These are phyloP conservation scores for Penicillium sp. DNA, from an alignment of 2,329 filamentous ascomycete species.

Conservation along the genomic window DNA sequence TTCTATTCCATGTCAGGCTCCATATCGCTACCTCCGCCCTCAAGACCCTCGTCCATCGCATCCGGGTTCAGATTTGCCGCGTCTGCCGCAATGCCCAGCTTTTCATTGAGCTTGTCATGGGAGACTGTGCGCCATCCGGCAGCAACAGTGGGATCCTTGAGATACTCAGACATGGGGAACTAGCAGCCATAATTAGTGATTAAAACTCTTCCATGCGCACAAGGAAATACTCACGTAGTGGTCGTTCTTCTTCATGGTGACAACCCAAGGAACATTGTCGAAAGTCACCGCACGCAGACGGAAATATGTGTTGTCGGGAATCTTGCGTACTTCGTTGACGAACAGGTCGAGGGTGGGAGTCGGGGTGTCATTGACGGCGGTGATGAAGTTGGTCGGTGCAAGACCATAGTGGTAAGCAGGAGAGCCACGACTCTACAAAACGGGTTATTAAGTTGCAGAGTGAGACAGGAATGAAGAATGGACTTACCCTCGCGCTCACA, in stretches of 20 bases:
- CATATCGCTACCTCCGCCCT: slow-evolving; percentile 35
- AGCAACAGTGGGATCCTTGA: slow-evolving; percentile 55
- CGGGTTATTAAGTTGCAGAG: slow-evolving; percentile 7
- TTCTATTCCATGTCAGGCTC: slow-evolving; percentile 35
- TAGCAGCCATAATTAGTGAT: slow-evolving; percentile 17
- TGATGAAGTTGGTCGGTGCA: slow-evolving; percentile 95
- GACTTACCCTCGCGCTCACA: slow-evolving; percentile 70
- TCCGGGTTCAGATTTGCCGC: slow-evolving; percentile 47
- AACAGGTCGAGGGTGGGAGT: slow-evolving; percentile 83
- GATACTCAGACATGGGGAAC: slow-evolving; percentile 67
- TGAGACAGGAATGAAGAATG: not conserved
- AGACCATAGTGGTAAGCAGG: slow-evolving; percentile 88
- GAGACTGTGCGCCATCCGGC: slow-evolving; percentile 60
- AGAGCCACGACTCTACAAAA: slow-evolving; percentile 65
- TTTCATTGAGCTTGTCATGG: slow-evolving; percentile 50
- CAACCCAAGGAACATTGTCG: slow-evolving; percentile 98
- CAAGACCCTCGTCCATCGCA: slow-evolving; percentile 46
- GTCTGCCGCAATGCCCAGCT: slow-evolving; percentile 37
- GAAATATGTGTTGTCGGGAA: slow-evolving; percentile 98
- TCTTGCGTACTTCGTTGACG: slow-evolving; percentile 76
- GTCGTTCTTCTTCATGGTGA: slow-evolving; percentile 99
- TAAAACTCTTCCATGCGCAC: not conserved
- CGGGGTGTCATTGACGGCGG: slow-evolving; percentile 84
- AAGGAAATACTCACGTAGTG: slow-evolving; percentile 65
- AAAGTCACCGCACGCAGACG: slow-evolving; percentile 96